Evolutionary conservation across 2,329 filamentous ascomycete genomes (phyloP).

Genomic region (Colletotrichum magnum): DNA sequence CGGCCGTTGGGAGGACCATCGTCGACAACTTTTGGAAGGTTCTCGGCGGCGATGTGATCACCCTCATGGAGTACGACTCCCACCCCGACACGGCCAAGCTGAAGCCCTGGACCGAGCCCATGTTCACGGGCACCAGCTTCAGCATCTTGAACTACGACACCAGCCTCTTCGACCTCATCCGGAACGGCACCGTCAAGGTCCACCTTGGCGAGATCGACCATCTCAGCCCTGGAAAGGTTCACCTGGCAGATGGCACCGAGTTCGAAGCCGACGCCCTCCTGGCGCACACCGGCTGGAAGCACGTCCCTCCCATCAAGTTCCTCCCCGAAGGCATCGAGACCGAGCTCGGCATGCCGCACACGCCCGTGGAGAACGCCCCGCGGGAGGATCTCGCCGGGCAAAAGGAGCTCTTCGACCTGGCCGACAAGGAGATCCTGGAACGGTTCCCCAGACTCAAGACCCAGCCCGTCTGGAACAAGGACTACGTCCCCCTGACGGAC

Average conservation of each 20-base stretch:
- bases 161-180: constrained; percentile 70
- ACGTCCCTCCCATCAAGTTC: constrained; percentile 66
- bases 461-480: constrained; percentile 64
- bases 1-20: constrained; percentile 67
- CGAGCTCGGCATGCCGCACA: constrained; percentile 65
- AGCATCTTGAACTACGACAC: constrained; percentile 73
- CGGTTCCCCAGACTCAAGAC: constrained; percentile 67
- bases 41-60: constrained; percentile 68
- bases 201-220: constrained; percentile 66
- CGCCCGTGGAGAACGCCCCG: constrained; percentile 27
- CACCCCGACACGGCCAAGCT: constrained; percentile 68
- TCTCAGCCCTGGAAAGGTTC: constrained; percentile 61
- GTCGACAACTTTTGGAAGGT: constrained; percentile 71
- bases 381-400: constrained; percentile 52
- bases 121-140: constrained; percentile 68
- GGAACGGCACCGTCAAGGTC: constrained; percentile 64
- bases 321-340: constrained; percentile 61
- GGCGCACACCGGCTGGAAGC: constrained; percentile 72
- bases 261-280: constrained; percentile 67
- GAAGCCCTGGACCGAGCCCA: constrained; percentile 66
- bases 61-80: constrained; percentile 66
- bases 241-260: constrained; percentile 63
- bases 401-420: constrained; percentile 53
- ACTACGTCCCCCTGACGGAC: constrained; percentile 58
- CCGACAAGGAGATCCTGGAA: constrained; percentile 67